Evolutionary conservation across 139 green algal genomes (phyloP), one percentile per base, ranked within the genome.

Genomic region (Helicosporidium sp.): DNA sequence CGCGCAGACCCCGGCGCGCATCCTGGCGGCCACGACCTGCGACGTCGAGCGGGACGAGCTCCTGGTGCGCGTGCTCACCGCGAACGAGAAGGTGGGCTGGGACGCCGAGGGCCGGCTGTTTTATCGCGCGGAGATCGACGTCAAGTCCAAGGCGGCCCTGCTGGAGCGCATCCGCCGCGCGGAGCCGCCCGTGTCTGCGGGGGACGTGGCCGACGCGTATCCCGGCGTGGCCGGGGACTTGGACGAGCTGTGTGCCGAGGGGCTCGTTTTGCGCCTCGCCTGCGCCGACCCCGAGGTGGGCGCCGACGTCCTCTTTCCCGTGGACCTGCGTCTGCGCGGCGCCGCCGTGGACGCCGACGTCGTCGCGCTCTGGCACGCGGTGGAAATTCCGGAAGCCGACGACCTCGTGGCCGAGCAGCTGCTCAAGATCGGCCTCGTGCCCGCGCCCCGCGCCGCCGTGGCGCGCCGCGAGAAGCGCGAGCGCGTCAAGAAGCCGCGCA

Each of bases 261-360:
- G 46, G 12, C 37, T 48, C 19, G 18, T 66, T 15, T 27, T 53
- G 1, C 35, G 46, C 23, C 37, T 66, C 40, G 33, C 46, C n/a
- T 43, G 40, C 7, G 49, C 26, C 7, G 49, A 66, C 17, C 26
- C 45, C 10, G 51, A 58, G 17, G 17, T 51, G 3, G 28, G 48
- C 16, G 43, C 46, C 10, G 60, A 68, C 26, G 60, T 68, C n/a
- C 41, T 56, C 29, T 68, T 56, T 22, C 46, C 60, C 2, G 36
- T 62, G 26, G 60, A 68, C 34, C 8, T 15, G n/a, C 13, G 26
- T 0, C 3, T 68, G 26, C 25, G 15, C 19, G 46, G 31, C 19
- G 4, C 62, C 4, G 18, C 36, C 17, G 34, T 43, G 25, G 51
- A 66, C 20, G 10, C 20, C 28, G 58, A 61, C 24, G 4, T 66